Percentiles rank a stretch among this genome's conserved stretches.
Conservation (phyloP, 768 basidiomycete species). For the Agaricus bisporus region DNA sequence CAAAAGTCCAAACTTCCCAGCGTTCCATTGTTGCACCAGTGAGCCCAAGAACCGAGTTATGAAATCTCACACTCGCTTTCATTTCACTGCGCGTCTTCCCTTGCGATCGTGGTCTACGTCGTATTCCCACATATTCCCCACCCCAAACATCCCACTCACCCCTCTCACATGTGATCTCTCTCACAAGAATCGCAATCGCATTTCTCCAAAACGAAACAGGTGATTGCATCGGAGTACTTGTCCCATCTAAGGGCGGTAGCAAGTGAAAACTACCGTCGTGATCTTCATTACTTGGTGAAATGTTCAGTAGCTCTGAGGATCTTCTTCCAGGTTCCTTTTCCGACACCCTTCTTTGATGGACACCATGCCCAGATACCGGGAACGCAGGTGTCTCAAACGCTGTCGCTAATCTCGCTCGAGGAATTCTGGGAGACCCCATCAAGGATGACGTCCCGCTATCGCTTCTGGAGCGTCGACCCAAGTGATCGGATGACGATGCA, state of each 20-base stretch:
- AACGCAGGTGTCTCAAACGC: slow-evolving; percentile 50
- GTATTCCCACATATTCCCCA: slow-evolving; percentile 60
- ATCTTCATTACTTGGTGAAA: slow-evolving; percentile 42
- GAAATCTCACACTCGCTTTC: slow-evolving; percentile 1
- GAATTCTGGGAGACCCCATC: slow-evolving; percentile 40
- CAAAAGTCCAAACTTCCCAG: slow-evolving; percentile 83
- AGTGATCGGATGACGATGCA: slow-evolving; percentile 37
- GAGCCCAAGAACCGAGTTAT: slow-evolving; percentile 37
- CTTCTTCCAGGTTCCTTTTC: slow-evolving; percentile 59
- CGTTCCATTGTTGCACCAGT: slow-evolving; percentile 63
- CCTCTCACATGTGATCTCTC: slow-evolving; percentile 61
- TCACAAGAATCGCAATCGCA: slow-evolving; percentile 45
- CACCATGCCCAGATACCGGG: slow-evolving; percentile 77
- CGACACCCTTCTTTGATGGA: slow-evolving; percentile 65
- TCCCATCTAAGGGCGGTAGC: slow-evolving; percentile 21
- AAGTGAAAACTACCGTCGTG: slow-evolving; percentile 24
- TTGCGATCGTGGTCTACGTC: slow-evolving; percentile 51
- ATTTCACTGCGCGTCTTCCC: slow-evolving; percentile 22
- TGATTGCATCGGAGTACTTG: slow-evolving; percentile 27
- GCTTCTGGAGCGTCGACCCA: slow-evolving; percentile 56
- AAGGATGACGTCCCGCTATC: slow-evolving; percentile 44
- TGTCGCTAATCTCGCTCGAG: slow-evolving; percentile 44
- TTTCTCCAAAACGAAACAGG: slow-evolving; percentile 49
- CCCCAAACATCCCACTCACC: slow-evolving; percentile 70
- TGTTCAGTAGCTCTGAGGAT: slow-evolving; percentile 36